Evolutionary conservation across 2,329 filamentous ascomycete genomes (phyloP), one percentile per base, ranked within the genome.

Genomic region (Cucurbitaria berberidis): DNA sequence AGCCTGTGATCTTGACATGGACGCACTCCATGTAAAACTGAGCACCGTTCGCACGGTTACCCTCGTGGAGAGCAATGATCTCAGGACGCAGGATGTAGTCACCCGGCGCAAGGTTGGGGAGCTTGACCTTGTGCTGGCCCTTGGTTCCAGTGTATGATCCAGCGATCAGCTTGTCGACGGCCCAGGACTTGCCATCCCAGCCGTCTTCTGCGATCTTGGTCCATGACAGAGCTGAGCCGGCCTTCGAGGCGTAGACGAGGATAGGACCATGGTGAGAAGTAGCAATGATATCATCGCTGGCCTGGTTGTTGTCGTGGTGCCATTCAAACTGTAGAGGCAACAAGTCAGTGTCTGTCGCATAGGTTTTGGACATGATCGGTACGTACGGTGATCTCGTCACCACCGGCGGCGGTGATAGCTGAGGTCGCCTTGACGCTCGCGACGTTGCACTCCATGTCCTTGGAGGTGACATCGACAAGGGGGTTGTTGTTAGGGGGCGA

Each of bases 281-380:
- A 59, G 75, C 82, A 45, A 84, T 81, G 74, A 84, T 82, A 66
- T 83, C 81, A 69, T 83, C 80, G 19, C 58, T 53, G 29, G 62
- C 53, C 53, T 64, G 63, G 39, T 80, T 77, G 63, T 34, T 75
- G 69, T 84, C 64, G 74, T 84, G 81, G 70, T 78, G 78, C 81
- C 80, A 84, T 68, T 83, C 78, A 62, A 70, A 66, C 55, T 57
- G 39, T 15, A 35, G 11, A 41, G 21, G n/a, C n/a, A 41, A 1
- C 24, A 10, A 39, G 55, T 57, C 8, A 57, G 51, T 22, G 21
- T 35, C 10, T 41, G 34, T 34, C 18, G 2, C n/a, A 38, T 19
- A 9, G 29, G 15, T 13, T 30, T 22, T 5, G 10, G 22, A 9
- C 32, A 27, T 9, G 9, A 10, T 6, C 19, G 9, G 5, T 34